Conservation (phyloP, 2,329 filamentous ascomycete species). For the Byssochlamys sp. region DNA sequence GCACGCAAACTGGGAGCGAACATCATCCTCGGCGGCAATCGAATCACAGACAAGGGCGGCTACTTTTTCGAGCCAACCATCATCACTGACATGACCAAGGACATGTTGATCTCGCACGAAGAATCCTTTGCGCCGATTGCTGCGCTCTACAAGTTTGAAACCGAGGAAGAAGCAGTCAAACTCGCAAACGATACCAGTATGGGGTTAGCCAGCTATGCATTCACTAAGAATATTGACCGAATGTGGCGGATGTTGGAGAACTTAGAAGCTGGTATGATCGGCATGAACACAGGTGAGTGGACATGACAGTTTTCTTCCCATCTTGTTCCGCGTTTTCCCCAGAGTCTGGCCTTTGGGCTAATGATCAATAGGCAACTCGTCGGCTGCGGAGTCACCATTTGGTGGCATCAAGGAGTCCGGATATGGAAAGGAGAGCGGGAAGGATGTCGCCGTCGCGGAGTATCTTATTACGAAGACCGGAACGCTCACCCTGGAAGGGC, state of each 20-base stretch:
- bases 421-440: slow-evolving; percentile 59
- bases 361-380: slow-evolving; percentile 44
- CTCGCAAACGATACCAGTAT: slow-evolving; percentile 54
- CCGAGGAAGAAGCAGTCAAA: slow-evolving; percentile 54
- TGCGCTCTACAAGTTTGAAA: slow-evolving; percentile 56
- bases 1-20: slow-evolving; percentile 54
- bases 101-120: slow-evolving; percentile 51
- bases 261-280: slow-evolving; percentile 61
- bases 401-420: slow-evolving; percentile 60
- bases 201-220: slow-evolving; percentile 58
- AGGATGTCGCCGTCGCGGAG: slow-evolving; percentile 16
- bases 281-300: slow-evolving; percentile 50
- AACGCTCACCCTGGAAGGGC: slow-evolving; percentile 30
- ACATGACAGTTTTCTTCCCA: background rate
- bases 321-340: background rate
- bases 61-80: slow-evolving; percentile 65
- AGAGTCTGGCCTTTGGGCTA: background rate
- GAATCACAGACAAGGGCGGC: slow-evolving; percentile 42
- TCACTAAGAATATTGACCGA: slow-evolving; percentile 59
- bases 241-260: slow-evolving; percentile 58
- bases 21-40: slow-evolving; percentile 50
- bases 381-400: slow-evolving; percentile 57
- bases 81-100: slow-evolving; percentile 48
- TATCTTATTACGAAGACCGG: slow-evolving; percentile 37
- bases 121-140: slow-evolving; percentile 59